A percentile compares a stretch with the other conserved stretches of the same genome.
These are phyloP conservation scores for Cyamopsis tetragonoloba DNA, from an alignment of 306 rosid genomes.

Conservation along the genomic window DNA sequence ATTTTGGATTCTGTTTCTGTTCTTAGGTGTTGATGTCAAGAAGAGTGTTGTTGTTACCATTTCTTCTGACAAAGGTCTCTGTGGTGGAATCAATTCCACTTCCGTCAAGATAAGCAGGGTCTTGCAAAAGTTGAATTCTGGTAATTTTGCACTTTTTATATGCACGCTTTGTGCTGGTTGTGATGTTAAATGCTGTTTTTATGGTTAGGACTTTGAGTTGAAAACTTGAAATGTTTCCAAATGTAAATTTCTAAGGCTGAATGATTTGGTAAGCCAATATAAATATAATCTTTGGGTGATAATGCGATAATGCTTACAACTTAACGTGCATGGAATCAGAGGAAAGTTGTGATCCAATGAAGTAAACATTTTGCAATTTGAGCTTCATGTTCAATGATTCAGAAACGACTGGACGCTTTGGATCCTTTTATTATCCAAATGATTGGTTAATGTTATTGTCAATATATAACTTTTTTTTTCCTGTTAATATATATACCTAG, in stretches of 20 bases:
- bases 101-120: constrained; percentile 93
- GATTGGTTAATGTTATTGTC: neutral
- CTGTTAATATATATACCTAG: neutral
- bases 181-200: neutral
- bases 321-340: too few relatives aligned
- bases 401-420: neutral
- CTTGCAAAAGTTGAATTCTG: constrained; percentile 56
- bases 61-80: constrained; percentile 97
- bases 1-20: constrained; percentile 17
- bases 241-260: neutral
- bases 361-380: neutral
- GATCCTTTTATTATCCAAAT: neutral
- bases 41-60: constrained; percentile 74
- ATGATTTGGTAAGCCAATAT: neutral
- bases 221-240: neutral
- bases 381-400: neutral
- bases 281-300: neutral
- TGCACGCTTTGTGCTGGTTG: neutral
- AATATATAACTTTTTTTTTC: neutral
- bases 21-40: constrained; percentile 66
- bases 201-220: neutral
- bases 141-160: constrained; percentile 42
- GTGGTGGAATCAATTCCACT: constrained; percentile 98
- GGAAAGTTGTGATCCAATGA: neutral
- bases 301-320: neutral